These are phyloP conservation scores for Thraustochytrium sp. DNA, from an alignment of 352 stramenopile genomes.

Conservation along the genomic window DNA sequence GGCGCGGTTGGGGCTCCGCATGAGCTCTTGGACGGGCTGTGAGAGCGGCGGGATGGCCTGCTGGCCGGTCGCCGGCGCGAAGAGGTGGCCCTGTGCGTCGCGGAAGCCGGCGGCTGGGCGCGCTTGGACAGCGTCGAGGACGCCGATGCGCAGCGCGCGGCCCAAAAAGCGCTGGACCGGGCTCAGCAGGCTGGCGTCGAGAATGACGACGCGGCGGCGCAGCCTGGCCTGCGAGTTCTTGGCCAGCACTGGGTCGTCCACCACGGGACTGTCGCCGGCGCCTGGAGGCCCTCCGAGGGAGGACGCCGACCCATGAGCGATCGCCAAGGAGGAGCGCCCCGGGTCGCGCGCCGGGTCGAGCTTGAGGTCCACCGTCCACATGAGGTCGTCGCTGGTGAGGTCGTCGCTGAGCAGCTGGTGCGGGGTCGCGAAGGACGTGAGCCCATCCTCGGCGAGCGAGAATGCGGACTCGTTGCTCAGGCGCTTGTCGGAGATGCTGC, in stretches of 20 bases:
- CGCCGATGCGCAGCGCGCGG: not conserved
- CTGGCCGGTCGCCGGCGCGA: not conserved
- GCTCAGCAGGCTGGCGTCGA: conserved; percentile 26
- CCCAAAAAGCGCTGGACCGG: conserved; percentile 7
- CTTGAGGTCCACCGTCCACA: not conserved
- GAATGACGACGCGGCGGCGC: not conserved
- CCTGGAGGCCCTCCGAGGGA: not conserved
- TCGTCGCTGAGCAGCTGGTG: not conserved
- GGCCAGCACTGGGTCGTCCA: not conserved
- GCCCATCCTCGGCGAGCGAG: not conserved
- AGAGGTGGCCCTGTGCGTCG: not conserved
- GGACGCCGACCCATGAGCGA: not conserved
- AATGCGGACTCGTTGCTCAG: not conserved
- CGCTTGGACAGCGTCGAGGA: not conserved
- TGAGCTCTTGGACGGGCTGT: too few species aligned
- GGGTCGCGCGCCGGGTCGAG: not conserved
- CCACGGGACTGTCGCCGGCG: not conserved
- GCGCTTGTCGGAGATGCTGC: not conserved
- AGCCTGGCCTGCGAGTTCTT: not conserved
- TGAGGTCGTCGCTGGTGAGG: not conserved
- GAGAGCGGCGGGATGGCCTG: too few species aligned
- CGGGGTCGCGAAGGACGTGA: not conserved
- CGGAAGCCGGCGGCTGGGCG: not conserved
- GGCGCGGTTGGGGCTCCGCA: too few species aligned
- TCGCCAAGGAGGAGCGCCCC: not conserved